phyloP scores from a whole-genome alignment of 2,329 filamentous ascomycete genomes.

The Phaeosphaeria sp. region DNA sequence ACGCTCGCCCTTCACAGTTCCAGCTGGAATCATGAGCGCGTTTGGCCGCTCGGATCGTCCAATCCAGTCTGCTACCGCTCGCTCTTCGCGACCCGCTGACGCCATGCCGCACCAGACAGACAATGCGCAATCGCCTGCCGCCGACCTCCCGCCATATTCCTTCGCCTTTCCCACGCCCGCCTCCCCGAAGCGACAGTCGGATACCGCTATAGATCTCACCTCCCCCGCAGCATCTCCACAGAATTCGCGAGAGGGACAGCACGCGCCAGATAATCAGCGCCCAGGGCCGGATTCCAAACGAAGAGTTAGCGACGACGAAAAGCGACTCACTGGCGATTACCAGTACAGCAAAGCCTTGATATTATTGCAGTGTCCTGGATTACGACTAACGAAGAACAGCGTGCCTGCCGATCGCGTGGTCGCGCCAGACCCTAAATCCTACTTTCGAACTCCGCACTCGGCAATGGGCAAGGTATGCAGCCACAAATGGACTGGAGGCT shows the following conservation, averaged over 20 bases:
- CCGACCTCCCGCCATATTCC: constrained; percentile 10
- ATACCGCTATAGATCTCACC: constrained; percentile 15
- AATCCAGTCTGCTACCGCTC: not conserved
- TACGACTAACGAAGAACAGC: constrained; percentile 18
- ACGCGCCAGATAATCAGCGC: not conserved
- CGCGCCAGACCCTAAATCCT: constrained; percentile 15
- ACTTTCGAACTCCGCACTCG: not conserved
- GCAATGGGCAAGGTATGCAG: constrained; percentile 13
- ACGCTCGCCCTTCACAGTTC: constrained; percentile 1
- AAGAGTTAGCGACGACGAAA: constrained; percentile 16
- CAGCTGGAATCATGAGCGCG: not conserved
- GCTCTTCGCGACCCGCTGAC: constrained; percentile 17
- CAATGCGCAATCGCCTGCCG: constrained; percentile 18
- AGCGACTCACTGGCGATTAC: constrained; percentile 23
- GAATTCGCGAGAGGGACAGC: not conserved
- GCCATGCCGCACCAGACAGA: constrained; percentile 26
- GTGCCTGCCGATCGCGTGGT: constrained; percentile 25
- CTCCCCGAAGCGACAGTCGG: not conserved
- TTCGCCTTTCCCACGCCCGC: constrained; percentile 8
- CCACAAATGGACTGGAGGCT: not conserved
- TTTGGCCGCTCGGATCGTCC: not conserved
- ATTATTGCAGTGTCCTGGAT: not conserved
- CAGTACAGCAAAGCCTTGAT: constrained; percentile 11
- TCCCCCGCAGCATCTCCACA: constrained; percentile 9
- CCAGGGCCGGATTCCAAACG: not conserved